Base-by-base conservation (phyloP, 176 grass and related monocot genomes). In the Oryza nivara region DNA sequence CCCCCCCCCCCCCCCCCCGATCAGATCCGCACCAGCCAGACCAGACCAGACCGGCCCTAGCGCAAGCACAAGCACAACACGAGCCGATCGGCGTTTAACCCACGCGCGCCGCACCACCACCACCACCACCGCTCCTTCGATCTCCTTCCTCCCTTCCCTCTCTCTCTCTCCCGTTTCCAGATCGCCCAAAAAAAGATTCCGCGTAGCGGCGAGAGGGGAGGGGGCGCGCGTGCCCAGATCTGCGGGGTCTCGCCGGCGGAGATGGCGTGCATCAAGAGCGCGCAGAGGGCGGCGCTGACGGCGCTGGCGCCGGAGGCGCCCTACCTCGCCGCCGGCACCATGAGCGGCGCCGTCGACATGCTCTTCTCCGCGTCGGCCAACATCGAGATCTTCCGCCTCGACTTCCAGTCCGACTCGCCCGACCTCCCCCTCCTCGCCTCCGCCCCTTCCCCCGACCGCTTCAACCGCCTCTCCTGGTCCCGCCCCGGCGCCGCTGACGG, bases 221-320 rank as follows among this genome's bases (percentile, higher is more conserved):
- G 68, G 76, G 15, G 61, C 67, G 84, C 72, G 47, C 48, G 47
- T 74, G 40, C 82, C 82, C 81, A 91, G 92, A 91, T 94, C 92
- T 84, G 80, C 70, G 80, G 17, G 78, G 22, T 36, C 6, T 78
- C 67, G 77, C 80, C 90, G 54, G 51, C 51, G 52, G 73, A 82
- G 78, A 96, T 99, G 97, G 88, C 92, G 90, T 96, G 93, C 88
- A 96, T 99, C 83, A 99, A 99, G 97, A 99, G 97, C 86, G 91
- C 91, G 69, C 87, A 93, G 88, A 66, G 97, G 71, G 92, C 91
- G 88, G 97, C 93, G 88, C 91, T 96, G 85, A 94, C 75, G 85
- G 88, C 93, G 73, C 81, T 91, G 11, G 89, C 97, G 70, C 93
- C 97, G 54, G 97, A 99, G 5, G 91, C 89, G 71, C 93, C 97